Conservation (phyloP, 2,329 filamentous ascomycete species). For the Rasamsonia emersonii region DNA sequence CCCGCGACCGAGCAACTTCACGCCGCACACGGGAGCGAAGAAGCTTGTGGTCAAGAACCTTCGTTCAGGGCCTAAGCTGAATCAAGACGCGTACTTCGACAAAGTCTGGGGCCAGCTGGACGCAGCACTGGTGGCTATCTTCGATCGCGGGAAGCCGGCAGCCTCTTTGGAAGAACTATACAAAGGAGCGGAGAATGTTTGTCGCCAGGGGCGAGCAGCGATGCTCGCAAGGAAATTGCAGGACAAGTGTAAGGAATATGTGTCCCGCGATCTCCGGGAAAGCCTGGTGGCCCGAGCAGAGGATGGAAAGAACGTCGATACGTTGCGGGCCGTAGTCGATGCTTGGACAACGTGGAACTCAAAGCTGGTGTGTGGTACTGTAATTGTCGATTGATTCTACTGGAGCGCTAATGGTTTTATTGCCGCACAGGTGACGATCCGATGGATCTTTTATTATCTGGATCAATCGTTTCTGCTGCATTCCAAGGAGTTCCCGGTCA, state of each 20-base stretch:
- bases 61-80: slow-evolving; percentile 52
- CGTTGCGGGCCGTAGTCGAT: slow-evolving; percentile 51
- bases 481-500: slow-evolving; percentile 57
- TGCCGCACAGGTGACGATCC: slow-evolving; percentile 55
- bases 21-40: slow-evolving; percentile 67
- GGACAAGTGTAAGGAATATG: slow-evolving; percentile 57
- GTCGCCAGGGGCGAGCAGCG: slow-evolving; percentile 64
- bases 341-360: slow-evolving; percentile 72
- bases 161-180: slow-evolving; percentile 83
- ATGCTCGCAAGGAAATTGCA: slow-evolving; percentile 60
- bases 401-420: neutral
- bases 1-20: slow-evolving; percentile 46
- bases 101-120: slow-evolving; percentile 68
- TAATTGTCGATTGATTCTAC: neutral
- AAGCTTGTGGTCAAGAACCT: slow-evolving; percentile 93
- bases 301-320: slow-evolving; percentile 52
- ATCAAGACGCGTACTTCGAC: slow-evolving; percentile 69
- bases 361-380: slow-evolving; percentile 54
- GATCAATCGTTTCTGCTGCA: slow-evolving; percentile 82
- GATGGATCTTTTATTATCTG: slow-evolving; percentile 87
- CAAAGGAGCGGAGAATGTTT: slow-evolving; percentile 83
- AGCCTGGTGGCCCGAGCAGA: slow-evolving; percentile 49
- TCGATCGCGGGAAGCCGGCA: slow-evolving; percentile 54
- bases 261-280: slow-evolving; percentile 47
- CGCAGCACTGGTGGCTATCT: slow-evolving; percentile 63